phyloP scores from a whole-genome alignment of 306 rosid species.

The Astragalus membranaceus region DNA sequence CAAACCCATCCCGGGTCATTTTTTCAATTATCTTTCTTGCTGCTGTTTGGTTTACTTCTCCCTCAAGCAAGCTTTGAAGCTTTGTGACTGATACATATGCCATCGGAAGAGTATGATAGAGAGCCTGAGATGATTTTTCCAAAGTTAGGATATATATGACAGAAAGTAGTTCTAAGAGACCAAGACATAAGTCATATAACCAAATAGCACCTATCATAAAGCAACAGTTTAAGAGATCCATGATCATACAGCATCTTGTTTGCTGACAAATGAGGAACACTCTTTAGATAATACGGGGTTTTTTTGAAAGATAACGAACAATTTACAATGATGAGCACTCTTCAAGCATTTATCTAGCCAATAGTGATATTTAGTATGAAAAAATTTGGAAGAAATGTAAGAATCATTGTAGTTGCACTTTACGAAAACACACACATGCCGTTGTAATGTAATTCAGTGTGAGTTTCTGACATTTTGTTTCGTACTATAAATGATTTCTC shows the following conservation, averaged over 20 bases:
- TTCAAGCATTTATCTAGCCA: too few relatives aligned
- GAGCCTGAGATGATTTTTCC: slow-evolving; percentile 46
- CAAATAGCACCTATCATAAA: background rate
- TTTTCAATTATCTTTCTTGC: slow-evolving; percentile 65
- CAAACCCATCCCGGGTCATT: slow-evolving; percentile 76
- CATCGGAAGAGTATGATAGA: slow-evolving; percentile 78
- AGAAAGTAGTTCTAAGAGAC: background rate
- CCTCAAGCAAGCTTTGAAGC: slow-evolving; percentile 72
- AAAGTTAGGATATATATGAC: slow-evolving; percentile 4
- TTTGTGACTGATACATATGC: slow-evolving; percentile 55
- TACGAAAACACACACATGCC: too few relatives aligned
- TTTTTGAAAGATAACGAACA: background rate
- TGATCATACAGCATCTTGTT: background rate
- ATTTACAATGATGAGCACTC: background rate
- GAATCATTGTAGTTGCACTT: too few relatives aligned
- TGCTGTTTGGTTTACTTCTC: slow-evolving; percentile 53
- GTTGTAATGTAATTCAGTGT: too few relatives aligned
- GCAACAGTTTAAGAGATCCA: background rate
- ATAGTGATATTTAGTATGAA: too few relatives aligned
- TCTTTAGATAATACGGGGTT: slow-evolving; percentile 3
- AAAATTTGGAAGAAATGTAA: too few relatives aligned
- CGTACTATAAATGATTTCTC: too few relatives aligned
- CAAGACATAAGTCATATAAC: background rate
- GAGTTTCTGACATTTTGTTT: too few relatives aligned
- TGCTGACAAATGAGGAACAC: background rate